Evolutionary conservation across 352 stramenopile genomes (phyloP).

Genomic region (Pythium chondricola): DNA sequence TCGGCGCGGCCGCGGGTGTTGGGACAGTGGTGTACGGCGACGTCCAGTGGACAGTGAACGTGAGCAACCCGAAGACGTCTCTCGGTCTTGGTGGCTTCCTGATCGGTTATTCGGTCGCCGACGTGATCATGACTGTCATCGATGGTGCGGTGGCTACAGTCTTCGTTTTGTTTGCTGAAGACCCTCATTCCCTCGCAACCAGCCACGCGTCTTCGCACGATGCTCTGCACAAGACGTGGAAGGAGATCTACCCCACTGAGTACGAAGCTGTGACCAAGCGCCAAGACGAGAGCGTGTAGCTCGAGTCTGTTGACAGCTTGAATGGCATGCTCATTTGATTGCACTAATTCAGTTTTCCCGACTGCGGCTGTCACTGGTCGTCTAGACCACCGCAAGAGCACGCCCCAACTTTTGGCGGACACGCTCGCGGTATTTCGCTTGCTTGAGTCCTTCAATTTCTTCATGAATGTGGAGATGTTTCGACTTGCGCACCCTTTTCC

Average conservation of each 20-base stretch:
- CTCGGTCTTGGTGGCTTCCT: slow-evolving; percentile 44
- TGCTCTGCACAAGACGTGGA: slow-evolving; percentile 33
- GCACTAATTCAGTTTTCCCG: no score
- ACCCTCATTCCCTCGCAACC: slow-evolving; percentile 30
- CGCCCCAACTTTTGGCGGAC: slow-evolving; percentile 9
- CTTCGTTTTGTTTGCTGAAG: slow-evolving; percentile 49
- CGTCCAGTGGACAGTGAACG: slow-evolving; percentile 34
- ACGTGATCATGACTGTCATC: slow-evolving; percentile 49
- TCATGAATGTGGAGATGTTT: slow-evolving; percentile 55
- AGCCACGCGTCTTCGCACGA: slow-evolving; percentile 36
- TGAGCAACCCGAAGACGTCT: slow-evolving; percentile 33
- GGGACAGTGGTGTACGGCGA: slow-evolving; percentile 31
- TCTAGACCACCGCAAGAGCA: neutral
- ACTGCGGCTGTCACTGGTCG: no score
- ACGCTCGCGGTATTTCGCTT: slow-evolving; percentile 25
- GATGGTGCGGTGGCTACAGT: slow-evolving; percentile 42
- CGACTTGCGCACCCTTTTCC: slow-evolving; percentile 49
- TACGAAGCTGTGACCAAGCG: slow-evolving; percentile 37
- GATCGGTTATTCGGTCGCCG: slow-evolving; percentile 41
- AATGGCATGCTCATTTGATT: no score
- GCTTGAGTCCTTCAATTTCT: slow-evolving; percentile 43
- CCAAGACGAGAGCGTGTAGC: slow-evolving; percentile 27
- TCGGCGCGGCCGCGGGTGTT: slow-evolving; percentile 38
- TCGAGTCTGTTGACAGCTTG: no score
- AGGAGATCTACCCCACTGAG: slow-evolving; percentile 46